Percentiles rank a stretch among this genome's conserved stretches.
phyloP scores from a whole-genome alignment of 1,284 basidiomycete genomes.

The Sanghuangporus weigelae region DNA sequence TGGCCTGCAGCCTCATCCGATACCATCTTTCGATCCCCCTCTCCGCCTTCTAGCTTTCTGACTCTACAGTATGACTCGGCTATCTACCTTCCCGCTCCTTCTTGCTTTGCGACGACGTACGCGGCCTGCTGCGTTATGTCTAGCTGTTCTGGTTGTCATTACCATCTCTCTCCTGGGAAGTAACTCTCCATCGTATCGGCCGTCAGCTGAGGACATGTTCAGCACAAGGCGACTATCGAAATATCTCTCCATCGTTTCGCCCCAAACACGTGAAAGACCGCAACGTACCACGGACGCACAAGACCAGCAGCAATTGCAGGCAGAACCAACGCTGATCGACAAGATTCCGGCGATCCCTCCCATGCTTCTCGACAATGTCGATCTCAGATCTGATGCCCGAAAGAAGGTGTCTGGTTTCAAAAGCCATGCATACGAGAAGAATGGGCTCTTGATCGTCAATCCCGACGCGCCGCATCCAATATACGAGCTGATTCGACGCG shows the following conservation, averaged over 20 bases:
- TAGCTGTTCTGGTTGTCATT: neutral
- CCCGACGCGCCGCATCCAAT: slow-evolving; percentile 36
- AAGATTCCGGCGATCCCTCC: slow-evolving; percentile 6
- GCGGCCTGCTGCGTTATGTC: slow-evolving; percentile 6
- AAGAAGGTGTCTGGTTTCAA: slow-evolving; percentile 10
- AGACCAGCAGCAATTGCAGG: neutral
- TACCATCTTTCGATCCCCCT: neutral
- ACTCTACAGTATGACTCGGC: neutral
- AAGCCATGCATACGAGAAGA: slow-evolving; percentile 23
- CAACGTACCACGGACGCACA: neutral
- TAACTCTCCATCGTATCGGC: neutral
- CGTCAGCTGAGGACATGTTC: neutral
- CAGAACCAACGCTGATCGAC: neutral
- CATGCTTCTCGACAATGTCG: slow-evolving; percentile 6
- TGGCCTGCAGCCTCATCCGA: neutral
- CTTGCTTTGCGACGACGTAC: slow-evolving; percentile 7
- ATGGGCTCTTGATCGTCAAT: slow-evolving; percentile 30
- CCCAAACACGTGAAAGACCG: neutral
- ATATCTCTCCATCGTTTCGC: slow-evolving; percentile 8
- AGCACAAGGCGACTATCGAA: slow-evolving; percentile 1
- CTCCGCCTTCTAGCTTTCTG: neutral
- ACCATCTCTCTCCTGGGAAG: slow-evolving; percentile 4
- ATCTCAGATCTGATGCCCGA: neutral
- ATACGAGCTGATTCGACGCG: slow-evolving; percentile 38
- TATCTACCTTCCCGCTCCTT: neutral